Evolutionary conservation across 192 early-diverging fungal genomes (phyloP), one percentile per base, ranked within the genome.

Genomic region (Coemansia sp.): DNA sequence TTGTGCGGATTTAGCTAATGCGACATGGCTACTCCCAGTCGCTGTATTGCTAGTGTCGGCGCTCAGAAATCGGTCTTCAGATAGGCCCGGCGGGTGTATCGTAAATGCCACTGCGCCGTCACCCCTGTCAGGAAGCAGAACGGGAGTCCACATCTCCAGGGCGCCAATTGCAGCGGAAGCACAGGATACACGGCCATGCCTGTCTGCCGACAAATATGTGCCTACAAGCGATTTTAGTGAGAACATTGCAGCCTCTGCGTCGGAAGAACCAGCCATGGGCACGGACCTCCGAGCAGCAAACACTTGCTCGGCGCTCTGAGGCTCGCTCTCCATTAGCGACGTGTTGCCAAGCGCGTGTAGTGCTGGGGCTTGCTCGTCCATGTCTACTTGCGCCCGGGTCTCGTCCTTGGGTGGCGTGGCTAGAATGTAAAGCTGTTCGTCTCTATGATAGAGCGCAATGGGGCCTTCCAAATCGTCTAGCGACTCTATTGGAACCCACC

Each of bases 131-230:
- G 66, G 70, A 9, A 72, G 53, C 43, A 79, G 10, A 35, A 79
- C 51, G 10, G 76, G 76, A 9, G 63, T 66, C 76, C 76, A 79
- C 71, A 69, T 70, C 24, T 79, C 71, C 18, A 79, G 62, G 9
- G 71, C 46, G 1, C 76, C 71, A 20, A 79, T 79, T 13, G 76
- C 76, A 24, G 39, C 43, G 0, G 76, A 51, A 9, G 21, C 38
- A 26, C 70, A 79, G 0, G 24, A 11, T 14, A 79, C 46, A 3
- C 33, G 13, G 0, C 76, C 76, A 1, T 36, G 33, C 5, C 60
- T 61, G 35, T 40, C 35, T 13, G 63, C 66, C 10, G 76, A 69
- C 14, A 79, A 42, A 37, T 79, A 79, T 39, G 43, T 53, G 5
- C 51, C 60, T 11, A 24, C 38, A 26, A 63, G 66, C 36, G 76